Conservation (phyloP, 345 rosid genomes). For the Arabis alpina region DNA sequence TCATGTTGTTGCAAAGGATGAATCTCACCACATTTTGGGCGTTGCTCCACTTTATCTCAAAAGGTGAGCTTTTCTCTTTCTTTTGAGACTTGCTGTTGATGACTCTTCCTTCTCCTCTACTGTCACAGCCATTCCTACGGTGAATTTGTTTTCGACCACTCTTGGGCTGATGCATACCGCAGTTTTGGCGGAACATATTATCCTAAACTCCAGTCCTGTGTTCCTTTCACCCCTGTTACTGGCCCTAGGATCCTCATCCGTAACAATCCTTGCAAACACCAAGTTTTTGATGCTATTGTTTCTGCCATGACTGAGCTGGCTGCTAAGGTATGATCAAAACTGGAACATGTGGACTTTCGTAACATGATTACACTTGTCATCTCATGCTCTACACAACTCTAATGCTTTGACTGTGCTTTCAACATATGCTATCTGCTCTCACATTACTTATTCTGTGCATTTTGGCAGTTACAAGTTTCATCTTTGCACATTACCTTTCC, state of each 20-base stretch:
- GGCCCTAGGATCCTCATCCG: constrained; percentile 89
- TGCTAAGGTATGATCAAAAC: constrained; percentile 55
- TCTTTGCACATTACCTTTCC: constrained; percentile 88
- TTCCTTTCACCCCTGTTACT: constrained; percentile 95
- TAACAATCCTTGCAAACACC: constrained; percentile 60
- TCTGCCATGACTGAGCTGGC: constrained; percentile 68
- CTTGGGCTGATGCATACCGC: constrained; percentile 97
- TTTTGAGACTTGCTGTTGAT: background rate
- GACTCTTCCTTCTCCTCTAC: constrained; percentile 29
- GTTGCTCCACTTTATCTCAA: constrained; percentile 95
- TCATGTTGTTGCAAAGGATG: constrained; percentile 86
- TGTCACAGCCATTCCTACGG: constrained; percentile 82
- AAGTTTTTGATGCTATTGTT: constrained; percentile 70
- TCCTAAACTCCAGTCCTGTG: constrained; percentile 96
- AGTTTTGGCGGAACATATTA: constrained; percentile 83
- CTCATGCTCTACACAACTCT: background rate
- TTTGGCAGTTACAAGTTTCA: constrained; percentile 72
- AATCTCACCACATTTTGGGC: constrained; percentile 64
- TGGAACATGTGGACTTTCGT: background rate
- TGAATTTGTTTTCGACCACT: constrained; percentile 94
- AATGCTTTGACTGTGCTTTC: constrained; percentile 1
- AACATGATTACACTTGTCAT: background rate
- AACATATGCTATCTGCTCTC: constrained; percentile 16
- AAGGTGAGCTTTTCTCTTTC: constrained; percentile 57
- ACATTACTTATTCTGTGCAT: constrained; percentile 15